Percentiles rank a stretch among this genome's conserved stretches.
These are phyloP conservation scores for Xylariaceae sp. DNA, from an alignment of 2,329 filamentous ascomycete genomes.

Conservation along the genomic window DNA sequence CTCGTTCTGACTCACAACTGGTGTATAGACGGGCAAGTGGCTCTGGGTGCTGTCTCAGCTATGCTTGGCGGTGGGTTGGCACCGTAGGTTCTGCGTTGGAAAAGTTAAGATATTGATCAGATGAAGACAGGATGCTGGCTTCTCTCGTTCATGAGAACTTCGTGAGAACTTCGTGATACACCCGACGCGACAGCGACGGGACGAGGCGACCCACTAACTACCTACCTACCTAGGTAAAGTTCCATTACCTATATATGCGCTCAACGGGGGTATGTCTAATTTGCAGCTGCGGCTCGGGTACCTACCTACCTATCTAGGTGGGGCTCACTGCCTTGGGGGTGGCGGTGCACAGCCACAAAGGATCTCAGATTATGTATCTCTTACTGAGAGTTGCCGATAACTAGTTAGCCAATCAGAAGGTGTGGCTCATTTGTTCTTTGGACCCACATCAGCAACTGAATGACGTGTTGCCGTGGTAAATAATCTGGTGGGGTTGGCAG, in stretches of 20 bases:
- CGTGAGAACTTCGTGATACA: too few species aligned
- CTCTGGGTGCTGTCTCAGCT: slow-evolving; percentile 35
- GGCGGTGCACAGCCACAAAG: background rate
- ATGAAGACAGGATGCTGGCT: background rate
- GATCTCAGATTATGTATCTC: background rate
- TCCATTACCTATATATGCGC: too few species aligned
- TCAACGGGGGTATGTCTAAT: too few species aligned
- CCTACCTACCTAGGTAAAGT: too few species aligned
- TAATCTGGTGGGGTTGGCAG: background rate
- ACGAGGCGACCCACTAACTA: too few species aligned
- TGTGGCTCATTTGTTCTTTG: background rate
- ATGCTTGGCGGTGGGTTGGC: slow-evolving; percentile 41
- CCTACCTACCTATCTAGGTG: too few species aligned
- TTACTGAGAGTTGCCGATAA: too few species aligned
- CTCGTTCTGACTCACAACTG: slow-evolving; percentile 51
- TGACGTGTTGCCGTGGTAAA: slow-evolving; percentile 2
- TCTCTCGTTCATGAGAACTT: too few species aligned
- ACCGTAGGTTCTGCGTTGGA: slow-evolving; percentile 44
- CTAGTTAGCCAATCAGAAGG: background rate
- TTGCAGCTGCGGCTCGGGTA: too few species aligned
- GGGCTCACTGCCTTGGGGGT: background rate
- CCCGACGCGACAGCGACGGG: too few species aligned
- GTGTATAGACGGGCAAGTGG: slow-evolving; percentile 51
- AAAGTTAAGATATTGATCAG: slow-evolving; percentile 19
- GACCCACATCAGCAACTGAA: background rate